Conservation (phyloP, 1,284 basidiomycete genomes). For the Cutaneotrichosporon sp. region DNA sequence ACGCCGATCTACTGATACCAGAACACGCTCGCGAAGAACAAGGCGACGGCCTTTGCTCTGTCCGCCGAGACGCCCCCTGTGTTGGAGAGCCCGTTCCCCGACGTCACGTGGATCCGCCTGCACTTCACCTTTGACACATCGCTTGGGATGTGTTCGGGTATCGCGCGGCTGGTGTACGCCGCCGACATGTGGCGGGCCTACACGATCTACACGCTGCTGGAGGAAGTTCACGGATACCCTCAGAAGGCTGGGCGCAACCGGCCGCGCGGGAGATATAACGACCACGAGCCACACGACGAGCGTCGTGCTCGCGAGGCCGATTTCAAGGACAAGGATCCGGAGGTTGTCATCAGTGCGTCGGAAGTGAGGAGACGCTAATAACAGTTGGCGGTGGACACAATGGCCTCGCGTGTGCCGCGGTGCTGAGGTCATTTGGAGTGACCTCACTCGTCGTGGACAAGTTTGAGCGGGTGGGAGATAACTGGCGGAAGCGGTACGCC, state of each 20-base stretch:
- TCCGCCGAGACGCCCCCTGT: slow-evolving; percentile 47
- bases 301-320: slow-evolving; percentile 49
- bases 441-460: slow-evolving; percentile 61
- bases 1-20: background rate
- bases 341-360: slow-evolving; percentile 46
- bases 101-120: slow-evolving; percentile 62
- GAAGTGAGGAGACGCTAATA: background rate
- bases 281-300: slow-evolving; percentile 36
- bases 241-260: slow-evolving; percentile 55
- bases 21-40: slow-evolving; percentile 53
- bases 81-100: slow-evolving; percentile 58
- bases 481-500: slow-evolving; percentile 62
- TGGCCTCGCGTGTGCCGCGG: slow-evolving; percentile 63
- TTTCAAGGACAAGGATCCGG: slow-evolving; percentile 54
- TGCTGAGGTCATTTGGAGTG: slow-evolving; percentile 61
- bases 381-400: slow-evolving; percentile 65
- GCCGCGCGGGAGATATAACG: slow-evolving; percentile 37
- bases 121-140: slow-evolving; percentile 64
- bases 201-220: slow-evolving; percentile 62
- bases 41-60: slow-evolving; percentile 55
- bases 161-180: slow-evolving; percentile 60
- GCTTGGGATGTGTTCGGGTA: slow-evolving; percentile 58
- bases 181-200: slow-evolving; percentile 62
- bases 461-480: slow-evolving; percentile 60
- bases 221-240: slow-evolving; percentile 59